Base-by-base conservation (phyloP, 2,329 filamentous ascomycete species). In the Aspergillus novoparasiticus region DNA sequence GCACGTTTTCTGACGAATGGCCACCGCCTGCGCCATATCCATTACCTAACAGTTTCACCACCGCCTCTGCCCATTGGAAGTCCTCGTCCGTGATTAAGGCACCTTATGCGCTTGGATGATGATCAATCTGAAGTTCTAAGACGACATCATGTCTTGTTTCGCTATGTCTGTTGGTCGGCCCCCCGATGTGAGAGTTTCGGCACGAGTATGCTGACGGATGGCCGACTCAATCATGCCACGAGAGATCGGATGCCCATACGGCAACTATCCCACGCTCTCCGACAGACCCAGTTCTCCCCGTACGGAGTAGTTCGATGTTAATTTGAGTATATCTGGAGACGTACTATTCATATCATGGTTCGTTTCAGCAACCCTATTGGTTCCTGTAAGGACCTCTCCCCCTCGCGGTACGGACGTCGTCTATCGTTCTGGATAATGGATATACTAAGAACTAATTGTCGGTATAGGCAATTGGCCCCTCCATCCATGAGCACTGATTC, bases 41-140 rank as follows among this genome's bases (percentile, higher is more conserved):
- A 75, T 76, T 75, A 76, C 74, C 69, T 76, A 76, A 76, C 68
- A 73, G 68, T 67, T 73, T 74, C 58, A 57, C 60, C 41, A 32
- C 50, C 60, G 48, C 50, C 53, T 50, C 56, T 57, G 61, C 63
- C 62, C 58, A 68, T 66, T 68, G 64, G 64, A 62, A 63, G 48
- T 39, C 30, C 21, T 19, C 21, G 41, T 56, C 56, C 60, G 30
- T 45, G 54, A 58, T 55, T 57, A 56, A 43, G 30, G 39, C 41
- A 57, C 48, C 45, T 56, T 57, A 56, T 43, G 36, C 57, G 53
- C 39, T 30, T 30, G 55, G 28, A 12, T 34, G 62, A 36, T 50
- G 55, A 64, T 60, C 55, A 55, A 55, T 59, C 45, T 30, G 58
- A 60, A 58, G 48, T 54, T 57, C 46, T 30, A 34, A 32, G 48